Evolutionary conservation across 2,329 filamentous ascomycete species (phyloP), one percentile per base, ranked within the genome.

Genomic region (Talaromyces atroroseus): DNA sequence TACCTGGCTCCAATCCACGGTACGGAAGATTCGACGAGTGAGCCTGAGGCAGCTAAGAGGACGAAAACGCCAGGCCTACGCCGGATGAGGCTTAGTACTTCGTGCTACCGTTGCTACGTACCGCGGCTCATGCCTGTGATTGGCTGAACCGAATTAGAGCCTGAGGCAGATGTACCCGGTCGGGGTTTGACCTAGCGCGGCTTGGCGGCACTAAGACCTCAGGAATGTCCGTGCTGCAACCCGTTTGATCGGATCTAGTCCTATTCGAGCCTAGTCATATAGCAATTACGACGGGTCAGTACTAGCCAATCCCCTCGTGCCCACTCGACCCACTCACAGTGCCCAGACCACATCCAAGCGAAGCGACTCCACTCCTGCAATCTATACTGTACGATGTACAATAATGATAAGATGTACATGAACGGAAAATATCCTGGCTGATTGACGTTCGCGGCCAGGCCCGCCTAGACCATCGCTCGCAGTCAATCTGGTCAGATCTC

Each of bases 361-460:
- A 36, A 16, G 29, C 29, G 26, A 34, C 32, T 34, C 32, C 32
- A 34, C 32, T 10, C 10, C 32, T 29, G 5, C 26, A 29, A 29
- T 4, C 26, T 29, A 8, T 29, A 8, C 26, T 29, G 32, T 34
- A 14, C 32, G 32, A 34, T 34, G 32, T 34, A 12, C 32, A 34
- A 14, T 10, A 29, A n/a, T n/a, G 4, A 29, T 8, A 29, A 4
- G 16, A 5, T 11, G 14, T 16, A 45, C 42, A 20, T 24, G 8
- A 45, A 20, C n/a, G 42, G 42, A 24, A n/a, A 20, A 20, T 46
- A 16, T 10, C 20, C 23, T 18, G 42, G 4, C 42, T 20, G 26
- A 18, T 21, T 46, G 52, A 47, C 52, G 52, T 54, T 54, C 52
- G 23, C 52, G 52, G 52, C 42, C 44, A 40, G 44, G 45, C 29